These are phyloP conservation scores for Pleomassaria siparia DNA, from an alignment of 2,329 filamentous ascomycete species.

Conservation along the genomic window DNA sequence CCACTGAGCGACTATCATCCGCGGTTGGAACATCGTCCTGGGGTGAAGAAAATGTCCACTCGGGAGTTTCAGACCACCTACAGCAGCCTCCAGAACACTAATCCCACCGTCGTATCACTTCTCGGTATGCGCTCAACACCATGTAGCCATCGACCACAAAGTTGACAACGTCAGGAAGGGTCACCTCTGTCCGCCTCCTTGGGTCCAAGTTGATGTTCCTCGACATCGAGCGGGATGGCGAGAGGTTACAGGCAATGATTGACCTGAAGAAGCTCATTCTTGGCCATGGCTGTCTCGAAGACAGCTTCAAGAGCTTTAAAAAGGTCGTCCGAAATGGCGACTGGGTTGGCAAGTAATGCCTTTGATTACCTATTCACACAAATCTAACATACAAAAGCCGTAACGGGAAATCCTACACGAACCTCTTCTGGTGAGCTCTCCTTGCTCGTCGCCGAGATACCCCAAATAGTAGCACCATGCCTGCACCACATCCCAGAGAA, in stretches of 20 bases:
- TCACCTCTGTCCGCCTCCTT: slow-evolving; percentile 69
- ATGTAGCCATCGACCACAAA: neutral
- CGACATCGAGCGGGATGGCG: slow-evolving; percentile 72
- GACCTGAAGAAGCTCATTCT: slow-evolving; percentile 59
- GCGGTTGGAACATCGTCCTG: slow-evolving; percentile 37
- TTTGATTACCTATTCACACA: slow-evolving; percentile 10
- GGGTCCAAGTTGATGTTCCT: slow-evolving; percentile 83
- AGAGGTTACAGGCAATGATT: slow-evolving; percentile 74
- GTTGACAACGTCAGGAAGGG: slow-evolving; percentile 63
- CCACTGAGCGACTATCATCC: slow-evolving; percentile 60
- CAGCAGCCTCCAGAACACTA: slow-evolving; percentile 27
- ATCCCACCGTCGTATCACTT: slow-evolving; percentile 34
- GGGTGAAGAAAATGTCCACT: slow-evolving; percentile 23
- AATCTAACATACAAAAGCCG: slow-evolving; percentile 45
- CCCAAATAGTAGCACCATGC: slow-evolving; percentile 73
- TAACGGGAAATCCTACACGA: slow-evolving; percentile 69
- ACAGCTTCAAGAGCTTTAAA: slow-evolving; percentile 61
- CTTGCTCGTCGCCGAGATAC: slow-evolving; percentile 67
- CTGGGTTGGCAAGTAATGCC: slow-evolving; percentile 67
- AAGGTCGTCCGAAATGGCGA: slow-evolving; percentile 77
- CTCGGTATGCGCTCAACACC: slow-evolving; percentile 30
- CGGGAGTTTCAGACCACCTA: slow-evolving; percentile 35
- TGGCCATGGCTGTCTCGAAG: slow-evolving; percentile 38
- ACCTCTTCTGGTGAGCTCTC: slow-evolving; percentile 77
- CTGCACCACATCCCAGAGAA: slow-evolving; percentile 76